Evolutionary conservation across 2,329 filamentous ascomycete species (phyloP).

Genomic region (Fusarium caatingaense): DNA sequence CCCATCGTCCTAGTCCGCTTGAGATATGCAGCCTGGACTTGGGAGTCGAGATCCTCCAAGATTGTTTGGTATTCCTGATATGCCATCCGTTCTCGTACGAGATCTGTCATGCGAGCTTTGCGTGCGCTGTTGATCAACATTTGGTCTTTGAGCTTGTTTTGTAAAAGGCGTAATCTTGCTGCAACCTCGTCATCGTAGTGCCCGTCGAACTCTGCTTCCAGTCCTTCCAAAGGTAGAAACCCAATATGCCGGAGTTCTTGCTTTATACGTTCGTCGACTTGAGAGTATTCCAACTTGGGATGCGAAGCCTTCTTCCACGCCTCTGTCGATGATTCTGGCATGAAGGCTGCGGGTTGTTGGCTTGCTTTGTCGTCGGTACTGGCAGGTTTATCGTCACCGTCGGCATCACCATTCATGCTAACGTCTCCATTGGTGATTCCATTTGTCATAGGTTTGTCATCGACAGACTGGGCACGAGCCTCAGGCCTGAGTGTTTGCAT

Average conservation of each 20-base stretch:
- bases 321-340: slow-evolving; percentile 80
- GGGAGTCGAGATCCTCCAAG: slow-evolving; percentile 92
- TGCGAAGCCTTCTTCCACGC: slow-evolving; percentile 83
- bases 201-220: slow-evolving; percentile 82
- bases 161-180: slow-evolving; percentile 85
- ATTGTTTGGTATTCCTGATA: slow-evolving; percentile 98
- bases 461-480: slow-evolving; percentile 64
- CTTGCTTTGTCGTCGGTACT: slow-evolving; percentile 53
- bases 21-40: slow-evolving; percentile 93
- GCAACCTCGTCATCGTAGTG: slow-evolving; percentile 96
- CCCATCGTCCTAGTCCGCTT: slow-evolving; percentile 95
- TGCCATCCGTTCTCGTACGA: slow-evolving; percentile 92
- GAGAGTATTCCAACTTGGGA: slow-evolving; percentile 82
- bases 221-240: slow-evolving; percentile 76
- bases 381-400: slow-evolving; percentile 51
- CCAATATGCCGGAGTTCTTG: slow-evolving; percentile 92
- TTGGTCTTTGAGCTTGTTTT: slow-evolving; percentile 83
- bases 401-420: slow-evolving; percentile 63
- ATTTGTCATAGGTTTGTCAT: slow-evolving; percentile 68
- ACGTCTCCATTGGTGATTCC: slow-evolving; percentile 66
- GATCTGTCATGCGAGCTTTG: slow-evolving; percentile 85
- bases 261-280: slow-evolving; percentile 90
- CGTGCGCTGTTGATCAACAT: slow-evolving; percentile 90
- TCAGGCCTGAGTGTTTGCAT: slow-evolving; percentile 86
- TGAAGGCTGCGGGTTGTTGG: slow-evolving; percentile 77